Conservation (phyloP, 352 stramenopile genomes). For the Sclerospora graminicola region DNA sequence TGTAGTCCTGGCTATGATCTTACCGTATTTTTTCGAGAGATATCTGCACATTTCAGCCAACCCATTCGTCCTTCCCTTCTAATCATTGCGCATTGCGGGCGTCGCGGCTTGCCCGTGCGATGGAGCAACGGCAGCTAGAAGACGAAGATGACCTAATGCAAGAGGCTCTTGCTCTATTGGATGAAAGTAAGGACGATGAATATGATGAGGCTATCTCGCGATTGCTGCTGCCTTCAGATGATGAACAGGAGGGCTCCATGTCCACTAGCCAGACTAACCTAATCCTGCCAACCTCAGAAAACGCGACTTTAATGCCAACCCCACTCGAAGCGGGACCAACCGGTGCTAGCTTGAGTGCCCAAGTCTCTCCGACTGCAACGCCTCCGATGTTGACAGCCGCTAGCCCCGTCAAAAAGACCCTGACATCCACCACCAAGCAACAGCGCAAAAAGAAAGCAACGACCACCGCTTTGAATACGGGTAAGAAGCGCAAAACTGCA, state of each 20-base stretch:
- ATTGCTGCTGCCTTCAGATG: conserved; percentile 22
- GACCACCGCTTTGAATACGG: neutral
- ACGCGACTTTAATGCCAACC: neutral
- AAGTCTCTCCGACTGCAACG: conserved; percentile 8
- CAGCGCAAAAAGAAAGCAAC: conserved; percentile 17
- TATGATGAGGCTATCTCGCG: conserved; percentile 27
- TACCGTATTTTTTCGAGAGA: too few relatives aligned
- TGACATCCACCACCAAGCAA: conserved; percentile 7
- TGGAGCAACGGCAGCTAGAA: conserved; percentile 22
- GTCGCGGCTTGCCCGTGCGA: conserved; percentile 14
- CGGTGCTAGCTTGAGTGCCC: neutral
- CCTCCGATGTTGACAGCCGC: conserved; percentile 6
- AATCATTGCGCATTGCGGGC: conserved; percentile 3
- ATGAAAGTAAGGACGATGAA: conserved; percentile 22
- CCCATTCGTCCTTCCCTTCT: conserved; percentile 13
- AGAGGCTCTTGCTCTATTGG: conserved; percentile 30
- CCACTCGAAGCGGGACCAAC: neutral
- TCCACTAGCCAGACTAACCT: conserved; percentile 7
- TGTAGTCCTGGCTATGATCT: too few relatives aligned
- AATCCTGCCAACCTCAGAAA: conserved; percentile 8
- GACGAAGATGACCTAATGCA: conserved; percentile 32
- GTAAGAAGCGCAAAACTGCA: conserved; percentile 35
- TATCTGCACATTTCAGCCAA: too few relatives aligned
- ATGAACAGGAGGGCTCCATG: conserved; percentile 17
- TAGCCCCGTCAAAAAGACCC: conserved; percentile 13